Percentiles rank a stretch among this genome's conserved stretches.
phyloP scores from a whole-genome alignment of 495 filamentous ascomycete species.

The Penicillium lividum region DNA sequence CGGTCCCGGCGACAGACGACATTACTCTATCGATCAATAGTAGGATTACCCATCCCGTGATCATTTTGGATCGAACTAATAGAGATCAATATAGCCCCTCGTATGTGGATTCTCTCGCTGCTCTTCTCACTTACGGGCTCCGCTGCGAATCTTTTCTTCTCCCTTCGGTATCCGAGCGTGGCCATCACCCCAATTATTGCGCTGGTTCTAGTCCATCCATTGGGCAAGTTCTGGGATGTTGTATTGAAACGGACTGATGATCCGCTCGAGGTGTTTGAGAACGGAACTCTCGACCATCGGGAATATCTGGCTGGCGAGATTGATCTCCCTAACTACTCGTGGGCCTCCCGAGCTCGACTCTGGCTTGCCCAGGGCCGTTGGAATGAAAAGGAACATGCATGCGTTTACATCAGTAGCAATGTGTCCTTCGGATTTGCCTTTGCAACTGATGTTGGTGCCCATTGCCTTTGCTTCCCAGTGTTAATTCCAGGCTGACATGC shows the following conservation, averaged over 20 bases:
- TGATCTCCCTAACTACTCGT: constrained; percentile 11
- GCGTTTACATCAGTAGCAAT: constrained; percentile 86
- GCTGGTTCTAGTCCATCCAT: constrained; percentile 75
- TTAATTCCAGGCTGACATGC: constrained; percentile 3
- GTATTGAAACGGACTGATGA: constrained; percentile 63
- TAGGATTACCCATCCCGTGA: constrained; percentile 2
- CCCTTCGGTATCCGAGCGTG: constrained; percentile 83
- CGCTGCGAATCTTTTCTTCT: constrained; percentile 80
- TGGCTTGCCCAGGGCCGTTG: constrained; percentile 80
- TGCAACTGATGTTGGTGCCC: constrained; percentile 47
- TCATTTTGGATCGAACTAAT: constrained; percentile 1
- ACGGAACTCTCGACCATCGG: constrained; percentile 29
- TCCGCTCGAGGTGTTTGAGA: constrained; percentile 53
- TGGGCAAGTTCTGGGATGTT: constrained; percentile 76
- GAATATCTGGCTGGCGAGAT: constrained; percentile 20
- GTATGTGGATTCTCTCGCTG: constrained; percentile 80
- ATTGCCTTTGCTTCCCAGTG: not conserved
- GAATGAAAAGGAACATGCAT: constrained; percentile 87
- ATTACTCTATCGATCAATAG: constrained; percentile 74
- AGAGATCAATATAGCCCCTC: constrained; percentile 50
- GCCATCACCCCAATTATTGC: constrained; percentile 84
- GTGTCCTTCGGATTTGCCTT: constrained; percentile 91
- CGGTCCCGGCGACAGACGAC: constrained; percentile 73
- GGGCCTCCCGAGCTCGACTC: constrained; percentile 45
- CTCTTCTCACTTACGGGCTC: constrained; percentile 79